Conservation (phyloP, 768 basidiomycete genomes). For the Lentinula aciculospora region DNA sequence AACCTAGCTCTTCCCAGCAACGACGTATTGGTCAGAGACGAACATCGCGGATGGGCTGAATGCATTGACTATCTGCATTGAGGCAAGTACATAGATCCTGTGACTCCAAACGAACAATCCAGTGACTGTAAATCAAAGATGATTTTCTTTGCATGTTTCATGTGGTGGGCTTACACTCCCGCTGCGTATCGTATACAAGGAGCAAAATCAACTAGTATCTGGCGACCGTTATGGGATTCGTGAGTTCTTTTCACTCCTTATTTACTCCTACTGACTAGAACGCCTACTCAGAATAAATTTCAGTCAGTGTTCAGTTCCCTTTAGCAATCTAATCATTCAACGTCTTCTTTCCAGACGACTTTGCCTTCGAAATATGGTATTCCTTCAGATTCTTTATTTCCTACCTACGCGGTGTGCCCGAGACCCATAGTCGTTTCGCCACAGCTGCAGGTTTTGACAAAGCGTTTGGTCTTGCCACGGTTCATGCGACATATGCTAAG, state of each 20-base stretch:
- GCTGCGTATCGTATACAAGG: conserved; percentile 57
- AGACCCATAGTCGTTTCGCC: conserved; percentile 6
- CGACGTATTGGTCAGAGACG: conserved; percentile 74
- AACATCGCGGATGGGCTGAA: conserved; percentile 84
- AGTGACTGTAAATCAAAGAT: conserved; percentile 41
- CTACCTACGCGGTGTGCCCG: conserved; percentile 19
- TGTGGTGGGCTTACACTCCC: conserved; percentile 80
- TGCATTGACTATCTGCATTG: conserved; percentile 77
- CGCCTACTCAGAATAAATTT: conserved; percentile 28
- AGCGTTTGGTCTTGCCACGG: conserved; percentile 19
- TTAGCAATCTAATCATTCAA: not conserved
- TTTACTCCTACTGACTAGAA: not conserved
- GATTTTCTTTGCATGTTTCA: conserved; percentile 71
- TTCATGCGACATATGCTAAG: conserved; percentile 15
- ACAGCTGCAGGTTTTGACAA: conserved; percentile 12
- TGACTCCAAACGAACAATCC: not conserved
- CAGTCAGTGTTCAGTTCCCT: conserved; percentile 13
- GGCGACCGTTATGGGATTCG: conserved; percentile 72
- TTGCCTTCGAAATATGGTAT: conserved; percentile 45
- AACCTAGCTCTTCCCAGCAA: conserved; percentile 42
- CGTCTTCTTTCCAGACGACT: conserved; percentile 36
- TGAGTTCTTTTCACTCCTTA: conserved; percentile 27
- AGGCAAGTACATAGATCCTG: conserved; percentile 39
- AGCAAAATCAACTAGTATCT: conserved; percentile 45
- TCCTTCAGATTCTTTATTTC: conserved; percentile 47